Evolutionary conservation across 371 early-diverging fungal genomes (phyloP), one percentile per base, ranked within the genome.

Genomic region (Mortierella sp.): DNA sequence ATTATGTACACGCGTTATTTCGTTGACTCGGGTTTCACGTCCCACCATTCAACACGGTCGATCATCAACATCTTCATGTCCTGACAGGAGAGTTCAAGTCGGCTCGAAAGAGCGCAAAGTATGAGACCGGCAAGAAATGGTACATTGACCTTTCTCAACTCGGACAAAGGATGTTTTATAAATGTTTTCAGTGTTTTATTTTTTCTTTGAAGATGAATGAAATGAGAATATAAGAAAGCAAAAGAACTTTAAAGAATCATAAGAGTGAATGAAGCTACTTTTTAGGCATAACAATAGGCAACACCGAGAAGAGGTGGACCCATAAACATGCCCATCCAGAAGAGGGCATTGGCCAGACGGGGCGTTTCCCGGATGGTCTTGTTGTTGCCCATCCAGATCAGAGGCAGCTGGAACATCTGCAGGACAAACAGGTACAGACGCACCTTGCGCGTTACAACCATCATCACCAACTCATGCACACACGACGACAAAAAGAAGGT

Each of bases 371-470:
- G 91, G 74, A 97, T 89, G 24, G 88, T 78, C 38, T 92, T 91
- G 50, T 93, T 79, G 44, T 94, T 84, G 28, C 94, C 93, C 44
- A 97, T 79, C 76, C 91, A 91, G 70, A 99, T 98, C 78, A 99
- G 81, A 13, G 99, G 99, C 14, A 99, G 82, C 88, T 99, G 99
- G 74, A 94, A 80, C 97, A 99, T 97, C 91, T 98, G 98, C 79
- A 97, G 85, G 5, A 91, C 65, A 87, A 99, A 97, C 68, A 98
- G 91, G 82, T 95, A 97, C 89, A 97, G 90, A 54, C 96, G 89
- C 63, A 96, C 80, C 63, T 94, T 90, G 54, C 94, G 91, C 5
- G 95, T 94, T 54, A 94, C 92, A 31, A 97, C 92, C 63, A 94
- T 92, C 91, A 98, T 88, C 16, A 97, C 97, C 73, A 97, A 89